phyloP scores from a whole-genome alignment of 805 yeast species.

The Debaryomyces prosopidis region DNA sequence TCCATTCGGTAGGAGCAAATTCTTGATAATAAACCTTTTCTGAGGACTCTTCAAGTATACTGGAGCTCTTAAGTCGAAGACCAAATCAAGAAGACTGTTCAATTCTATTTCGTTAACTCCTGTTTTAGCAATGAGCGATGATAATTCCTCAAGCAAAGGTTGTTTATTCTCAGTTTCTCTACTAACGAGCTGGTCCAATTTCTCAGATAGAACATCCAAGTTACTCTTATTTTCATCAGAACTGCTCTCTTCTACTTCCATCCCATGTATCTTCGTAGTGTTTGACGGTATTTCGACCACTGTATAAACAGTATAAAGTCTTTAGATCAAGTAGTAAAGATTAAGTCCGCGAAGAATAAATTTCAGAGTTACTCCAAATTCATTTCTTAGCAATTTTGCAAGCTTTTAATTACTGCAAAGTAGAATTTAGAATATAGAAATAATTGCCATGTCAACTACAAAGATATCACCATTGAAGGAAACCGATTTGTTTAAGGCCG shows the following conservation, averaged over 20 bases:
- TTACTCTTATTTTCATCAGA: no score
- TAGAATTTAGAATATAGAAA: no score
- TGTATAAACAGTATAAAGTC: no score
- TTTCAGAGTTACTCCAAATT: no score
- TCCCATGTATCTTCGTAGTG: no score
- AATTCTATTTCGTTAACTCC: slow-evolving; percentile 11
- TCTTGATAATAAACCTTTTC: slow-evolving; percentile 11
- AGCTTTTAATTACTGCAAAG: no score
- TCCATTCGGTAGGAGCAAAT: slow-evolving; percentile 9
- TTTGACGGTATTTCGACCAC: no score
- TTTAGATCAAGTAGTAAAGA: no score
- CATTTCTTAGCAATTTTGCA: no score
- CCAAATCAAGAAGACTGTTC: slow-evolving; percentile 7
- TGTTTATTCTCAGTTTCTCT: background rate
- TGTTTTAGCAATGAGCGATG: background rate
- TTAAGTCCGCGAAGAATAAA: no score
- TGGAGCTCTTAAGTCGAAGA: slow-evolving; percentile 8
- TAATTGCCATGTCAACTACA: no score
- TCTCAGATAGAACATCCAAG: background rate
- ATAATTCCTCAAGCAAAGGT: slow-evolving; percentile 1
- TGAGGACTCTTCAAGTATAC: slow-evolving; percentile 6
- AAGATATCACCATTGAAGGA: background rate
- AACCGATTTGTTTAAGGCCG: slow-evolving; percentile 27
- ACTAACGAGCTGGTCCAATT: background rate
- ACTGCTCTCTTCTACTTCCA: no score